Conservation (phyloP, 2,329 filamentous ascomycete genomes). For the Epicoccum sorghinum region DNA sequence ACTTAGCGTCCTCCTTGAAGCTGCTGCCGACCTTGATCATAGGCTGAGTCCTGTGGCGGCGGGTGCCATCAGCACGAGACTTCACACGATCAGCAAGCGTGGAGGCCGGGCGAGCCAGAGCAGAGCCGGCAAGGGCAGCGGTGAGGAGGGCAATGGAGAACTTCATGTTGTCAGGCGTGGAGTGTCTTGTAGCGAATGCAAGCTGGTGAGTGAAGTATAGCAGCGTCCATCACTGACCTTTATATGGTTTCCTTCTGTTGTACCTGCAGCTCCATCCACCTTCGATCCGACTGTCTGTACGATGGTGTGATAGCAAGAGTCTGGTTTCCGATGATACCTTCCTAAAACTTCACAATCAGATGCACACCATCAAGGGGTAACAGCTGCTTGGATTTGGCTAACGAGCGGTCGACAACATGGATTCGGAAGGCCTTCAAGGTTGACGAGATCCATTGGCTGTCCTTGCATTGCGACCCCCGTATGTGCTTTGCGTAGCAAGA, state of each 20-base stretch:
- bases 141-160: constrained; percentile 18
- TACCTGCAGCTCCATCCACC: background rate
- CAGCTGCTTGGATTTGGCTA: background rate
- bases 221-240: background rate
- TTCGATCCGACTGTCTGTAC: background rate
- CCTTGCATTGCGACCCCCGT: background rate
- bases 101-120: constrained; percentile 19
- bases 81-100: constrained; percentile 22
- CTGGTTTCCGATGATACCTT: constrained; percentile 8
- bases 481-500: background rate
- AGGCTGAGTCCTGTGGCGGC: constrained; percentile 23
- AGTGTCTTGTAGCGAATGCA: background rate
- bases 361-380: background rate
- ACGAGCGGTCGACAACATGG: background rate
- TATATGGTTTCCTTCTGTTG: background rate
- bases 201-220: background rate
- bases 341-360: constrained; percentile 7
- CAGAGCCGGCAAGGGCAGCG: constrained; percentile 18
- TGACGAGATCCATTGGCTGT: background rate
- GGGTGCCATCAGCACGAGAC: constrained; percentile 21
- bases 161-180: constrained; percentile 18
- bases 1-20: constrained; percentile 18
- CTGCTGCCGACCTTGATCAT: constrained; percentile 20
- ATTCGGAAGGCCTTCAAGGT: background rate
- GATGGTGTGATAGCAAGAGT: background rate